Percentiles rank a stretch among this genome's conserved stretches.
Evolutionary conservation across 2,329 filamentous ascomycete species (phyloP).

Genomic region (Aspergillus sp.): DNA sequence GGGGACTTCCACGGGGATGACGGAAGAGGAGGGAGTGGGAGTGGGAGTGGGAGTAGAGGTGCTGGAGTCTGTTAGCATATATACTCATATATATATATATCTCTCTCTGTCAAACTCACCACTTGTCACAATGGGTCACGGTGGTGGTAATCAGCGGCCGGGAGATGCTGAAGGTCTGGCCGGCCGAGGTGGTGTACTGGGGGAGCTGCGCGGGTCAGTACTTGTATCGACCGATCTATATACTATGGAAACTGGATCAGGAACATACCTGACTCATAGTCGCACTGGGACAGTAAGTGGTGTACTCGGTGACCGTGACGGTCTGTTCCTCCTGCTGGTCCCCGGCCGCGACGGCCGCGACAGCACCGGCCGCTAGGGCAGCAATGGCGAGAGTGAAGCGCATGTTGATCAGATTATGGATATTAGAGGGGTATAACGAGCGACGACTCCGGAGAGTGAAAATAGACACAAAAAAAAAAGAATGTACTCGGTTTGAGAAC

Average conservation of each 20-base stretch:
- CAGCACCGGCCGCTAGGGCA: constrained; percentile 33
- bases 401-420: constrained; percentile 35
- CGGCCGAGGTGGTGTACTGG: constrained; percentile 63
- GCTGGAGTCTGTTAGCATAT: constrained; percentile 10
- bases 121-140: constrained; percentile 39
- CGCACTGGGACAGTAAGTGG: constrained; percentile 60
- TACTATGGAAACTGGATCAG: background rate
- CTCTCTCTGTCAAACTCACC: constrained; percentile 20
- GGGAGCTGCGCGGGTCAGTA: constrained; percentile 42
- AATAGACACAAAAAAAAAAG: constrained; percentile 16
- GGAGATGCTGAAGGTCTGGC: constrained; percentile 56
- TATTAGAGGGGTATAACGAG: constrained; percentile 9
- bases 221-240: no score
- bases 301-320: constrained; percentile 57
- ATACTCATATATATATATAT: background rate
- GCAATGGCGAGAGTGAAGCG: constrained; percentile 40
- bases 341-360: constrained; percentile 21
- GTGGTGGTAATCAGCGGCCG: constrained; percentile 47
- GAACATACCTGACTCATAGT: background rate
- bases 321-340: constrained; percentile 38
- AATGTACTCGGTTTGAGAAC: constrained; percentile 31
- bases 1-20: constrained; percentile 8
- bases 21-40: constrained; percentile 13
- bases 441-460: constrained; percentile 1
- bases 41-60: constrained; percentile 15